Percentiles rank a stretch among this genome's conserved stretches.
Conservation (phyloP, 2,329 filamentous ascomycete species). For the Arthrobotrys conoides region DNA sequence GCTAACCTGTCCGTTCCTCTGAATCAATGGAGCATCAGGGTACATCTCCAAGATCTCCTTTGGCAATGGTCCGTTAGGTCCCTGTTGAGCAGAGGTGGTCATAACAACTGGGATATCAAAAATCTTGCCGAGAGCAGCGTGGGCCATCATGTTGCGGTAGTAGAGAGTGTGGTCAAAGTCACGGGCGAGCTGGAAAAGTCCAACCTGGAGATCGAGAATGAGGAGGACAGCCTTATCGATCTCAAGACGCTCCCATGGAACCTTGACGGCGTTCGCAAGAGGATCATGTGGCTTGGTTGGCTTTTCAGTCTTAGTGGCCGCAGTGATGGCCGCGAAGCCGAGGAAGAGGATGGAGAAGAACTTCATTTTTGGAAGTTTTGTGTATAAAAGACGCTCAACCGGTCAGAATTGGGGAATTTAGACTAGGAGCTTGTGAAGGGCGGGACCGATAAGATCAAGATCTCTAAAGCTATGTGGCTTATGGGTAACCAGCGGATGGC, state of each 20-base stretch:
- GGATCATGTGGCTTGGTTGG: constrained; percentile 37
- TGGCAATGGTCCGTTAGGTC: constrained; percentile 79
- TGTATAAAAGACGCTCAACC: constrained; percentile 18
- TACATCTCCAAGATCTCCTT: constrained; percentile 79
- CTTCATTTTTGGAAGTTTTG: constrained; percentile 62
- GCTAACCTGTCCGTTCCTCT: constrained; percentile 79
- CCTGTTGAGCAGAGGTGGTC: constrained; percentile 78
- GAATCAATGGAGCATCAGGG: constrained; percentile 76
- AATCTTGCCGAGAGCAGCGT: constrained; percentile 76
- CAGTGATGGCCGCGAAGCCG: constrained; percentile 60
- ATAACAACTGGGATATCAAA: constrained; percentile 79
- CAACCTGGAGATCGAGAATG: constrained; percentile 75
- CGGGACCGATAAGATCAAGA: constrained; percentile 17
- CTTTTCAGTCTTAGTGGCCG: constrained; percentile 57
- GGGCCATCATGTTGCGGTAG: constrained; percentile 77
- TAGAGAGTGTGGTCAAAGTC: constrained; percentile 78
- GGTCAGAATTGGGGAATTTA: constrained; percentile 33
- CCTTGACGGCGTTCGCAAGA: constrained; percentile 47
- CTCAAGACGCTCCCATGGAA: constrained; percentile 65
- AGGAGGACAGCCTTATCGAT: constrained; percentile 69
- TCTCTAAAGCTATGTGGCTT: constrained; percentile 13
- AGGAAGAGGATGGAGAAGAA: constrained; percentile 60
- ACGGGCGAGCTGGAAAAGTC: constrained; percentile 74
- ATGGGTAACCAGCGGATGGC: constrained; percentile 22
- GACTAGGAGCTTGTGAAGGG: constrained; percentile 29